Percentiles rank a stretch among this genome's conserved stretches.
phyloP scores from a whole-genome alignment of 768 basidiomycete species.

The Collybiopsis confluens region DNA sequence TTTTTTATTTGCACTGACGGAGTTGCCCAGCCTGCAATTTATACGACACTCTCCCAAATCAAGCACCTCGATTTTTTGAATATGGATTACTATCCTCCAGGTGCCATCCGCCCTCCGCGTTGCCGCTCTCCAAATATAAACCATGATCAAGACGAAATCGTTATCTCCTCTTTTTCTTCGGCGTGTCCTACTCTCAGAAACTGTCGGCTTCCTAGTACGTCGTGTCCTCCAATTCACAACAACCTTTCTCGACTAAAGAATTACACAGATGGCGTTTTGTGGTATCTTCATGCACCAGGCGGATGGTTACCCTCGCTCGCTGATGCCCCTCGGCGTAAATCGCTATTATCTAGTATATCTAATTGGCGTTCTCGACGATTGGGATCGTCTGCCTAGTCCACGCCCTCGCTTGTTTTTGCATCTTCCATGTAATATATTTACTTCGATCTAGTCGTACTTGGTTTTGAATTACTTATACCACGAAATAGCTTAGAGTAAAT shows the following conservation, averaged over 20 bases:
- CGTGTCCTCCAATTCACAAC: neutral
- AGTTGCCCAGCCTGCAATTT: neutral
- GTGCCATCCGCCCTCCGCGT: neutral
- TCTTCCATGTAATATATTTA: too few relatives aligned
- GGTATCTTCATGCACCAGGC: neutral
- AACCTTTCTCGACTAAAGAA: too few relatives aligned
- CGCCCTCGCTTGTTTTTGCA: too few relatives aligned
- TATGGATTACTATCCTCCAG: neutral
- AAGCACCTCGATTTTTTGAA: neutral
- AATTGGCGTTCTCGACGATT: too few relatives aligned
- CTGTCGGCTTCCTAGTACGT: neutral
- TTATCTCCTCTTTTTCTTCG: neutral
- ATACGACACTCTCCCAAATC: neutral
- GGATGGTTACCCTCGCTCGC: neutral
- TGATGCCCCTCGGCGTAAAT: neutral
- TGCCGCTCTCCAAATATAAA: neutral
- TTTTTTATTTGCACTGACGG: neutral
- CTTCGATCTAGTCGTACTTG: too few relatives aligned
- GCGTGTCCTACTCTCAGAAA: neutral
- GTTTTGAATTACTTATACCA: too few relatives aligned
- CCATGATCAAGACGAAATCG: neutral
- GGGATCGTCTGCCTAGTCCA: too few relatives aligned
- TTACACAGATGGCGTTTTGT: neutral
- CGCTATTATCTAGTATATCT: neutral
- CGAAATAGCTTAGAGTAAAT: too few relatives aligned